A percentile compares a stretch with the other conserved stretches of the same genome.
These are phyloP conservation scores for Trichoderma cornu-damae DNA, from an alignment of 2,329 filamentous ascomycete genomes.

Conservation along the genomic window DNA sequence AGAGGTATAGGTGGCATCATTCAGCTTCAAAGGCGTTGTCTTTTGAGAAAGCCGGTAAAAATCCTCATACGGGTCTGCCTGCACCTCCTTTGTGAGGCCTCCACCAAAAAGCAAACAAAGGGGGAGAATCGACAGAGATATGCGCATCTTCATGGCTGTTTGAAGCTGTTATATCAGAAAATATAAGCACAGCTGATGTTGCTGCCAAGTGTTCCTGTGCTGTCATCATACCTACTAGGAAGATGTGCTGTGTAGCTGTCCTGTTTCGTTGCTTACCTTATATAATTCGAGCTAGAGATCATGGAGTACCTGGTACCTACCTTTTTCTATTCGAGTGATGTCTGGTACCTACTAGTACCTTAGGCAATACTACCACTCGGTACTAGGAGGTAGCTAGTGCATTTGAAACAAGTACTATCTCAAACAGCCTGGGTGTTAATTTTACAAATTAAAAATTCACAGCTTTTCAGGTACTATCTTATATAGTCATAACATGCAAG, in stretches of 20 bases:
- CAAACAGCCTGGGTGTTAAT: too few relatives aligned
- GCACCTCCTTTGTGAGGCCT: conserved; percentile 57
- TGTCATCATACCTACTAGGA: too few relatives aligned
- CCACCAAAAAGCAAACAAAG: conserved; percentile 57
- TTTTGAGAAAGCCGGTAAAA: conserved; percentile 64
- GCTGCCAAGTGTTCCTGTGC: conserved; percentile 13
- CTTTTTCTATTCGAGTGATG: too few relatives aligned
- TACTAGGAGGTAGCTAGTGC: too few relatives aligned
- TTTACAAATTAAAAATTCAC: too few relatives aligned
- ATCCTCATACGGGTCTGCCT: conserved; percentile 61
- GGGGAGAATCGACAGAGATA: conserved; percentile 58
- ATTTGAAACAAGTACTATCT: too few relatives aligned
- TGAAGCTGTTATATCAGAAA: conserved; percentile 16
- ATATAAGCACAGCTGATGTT: neutral
- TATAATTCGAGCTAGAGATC: neutral
- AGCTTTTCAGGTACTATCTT: too few relatives aligned
- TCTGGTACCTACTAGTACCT: too few relatives aligned
- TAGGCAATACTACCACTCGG: too few relatives aligned
- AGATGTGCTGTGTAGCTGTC: too few relatives aligned
- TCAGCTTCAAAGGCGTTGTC: conserved; percentile 67
- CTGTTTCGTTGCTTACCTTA: neutral
- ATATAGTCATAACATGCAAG: too few relatives aligned
- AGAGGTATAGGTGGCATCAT: conserved; percentile 68
- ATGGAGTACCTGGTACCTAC: too few relatives aligned
- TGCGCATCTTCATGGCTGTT: conserved; percentile 55